Conservation (phyloP, 2,329 filamentous ascomycete genomes). For the Colletotrichum salicis region DNA sequence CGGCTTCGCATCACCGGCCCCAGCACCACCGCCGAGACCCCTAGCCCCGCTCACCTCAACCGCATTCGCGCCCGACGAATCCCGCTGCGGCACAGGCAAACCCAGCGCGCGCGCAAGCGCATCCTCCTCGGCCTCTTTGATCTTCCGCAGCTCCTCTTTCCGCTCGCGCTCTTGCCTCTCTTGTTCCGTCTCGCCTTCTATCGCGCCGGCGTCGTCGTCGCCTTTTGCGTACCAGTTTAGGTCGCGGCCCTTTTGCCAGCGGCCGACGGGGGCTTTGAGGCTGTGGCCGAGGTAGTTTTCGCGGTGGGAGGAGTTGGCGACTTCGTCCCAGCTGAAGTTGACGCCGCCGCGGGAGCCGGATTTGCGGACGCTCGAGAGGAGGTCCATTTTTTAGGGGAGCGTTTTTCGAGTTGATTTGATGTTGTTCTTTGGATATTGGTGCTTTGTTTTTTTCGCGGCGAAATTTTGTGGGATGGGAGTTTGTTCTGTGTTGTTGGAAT, state of each 20-base stretch:
- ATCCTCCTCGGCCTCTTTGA: constrained; percentile 94
- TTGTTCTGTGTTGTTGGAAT: not conserved
- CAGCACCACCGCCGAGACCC: constrained; percentile 45
- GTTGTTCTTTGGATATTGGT: not conserved
- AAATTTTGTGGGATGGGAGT: not conserved
- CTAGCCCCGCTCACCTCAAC: constrained; percentile 66
- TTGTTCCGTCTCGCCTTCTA: constrained; percentile 67
- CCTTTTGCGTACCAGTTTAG: constrained; percentile 73
- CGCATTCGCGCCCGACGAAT: constrained; percentile 72
- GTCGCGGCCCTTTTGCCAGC: constrained; percentile 85
- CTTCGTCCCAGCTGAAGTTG: constrained; percentile 97
- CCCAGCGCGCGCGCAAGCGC: constrained; percentile 87
- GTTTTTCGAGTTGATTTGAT: too few species aligned
- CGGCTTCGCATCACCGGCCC: constrained; percentile 37
- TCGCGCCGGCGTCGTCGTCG: constrained; percentile 58
- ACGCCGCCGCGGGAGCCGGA: constrained; percentile 89
- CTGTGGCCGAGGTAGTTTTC: constrained; percentile 93
- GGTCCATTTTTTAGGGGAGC: constrained; percentile 74
- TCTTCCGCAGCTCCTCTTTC: constrained; percentile 79
- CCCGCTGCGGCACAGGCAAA: constrained; percentile 73
- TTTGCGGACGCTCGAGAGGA: constrained; percentile 92
- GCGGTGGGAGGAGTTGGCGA: constrained; percentile 85
- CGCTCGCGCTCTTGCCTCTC: constrained; percentile 70
- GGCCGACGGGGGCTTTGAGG: constrained; percentile 89
- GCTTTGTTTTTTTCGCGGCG: not conserved